A percentile compares a stretch with the other conserved stretches of the same genome.
Evolutionary conservation across 2,329 filamentous ascomycete genomes (phyloP).

Genomic region (Colletotrichum cereale): DNA sequence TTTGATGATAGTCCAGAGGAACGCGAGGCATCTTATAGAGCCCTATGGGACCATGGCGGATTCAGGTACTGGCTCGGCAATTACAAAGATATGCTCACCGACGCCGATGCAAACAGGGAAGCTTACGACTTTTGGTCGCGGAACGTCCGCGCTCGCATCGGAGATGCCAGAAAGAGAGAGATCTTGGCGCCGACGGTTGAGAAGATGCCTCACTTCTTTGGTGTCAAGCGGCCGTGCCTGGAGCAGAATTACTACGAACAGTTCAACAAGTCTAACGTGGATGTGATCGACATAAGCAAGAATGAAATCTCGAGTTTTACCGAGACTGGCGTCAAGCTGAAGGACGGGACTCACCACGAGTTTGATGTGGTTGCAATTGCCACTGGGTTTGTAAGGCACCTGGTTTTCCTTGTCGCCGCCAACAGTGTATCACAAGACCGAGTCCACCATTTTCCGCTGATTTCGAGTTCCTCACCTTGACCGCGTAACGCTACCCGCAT

Average conservation of each 20-base stretch:
- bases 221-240: slow-evolving; percentile 62
- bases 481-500: not conserved
- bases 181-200: slow-evolving; percentile 61
- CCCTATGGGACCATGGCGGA: slow-evolving; percentile 63
- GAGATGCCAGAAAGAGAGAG: slow-evolving; percentile 61
- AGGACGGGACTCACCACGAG: slow-evolving; percentile 57
- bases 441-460: too few species aligned
- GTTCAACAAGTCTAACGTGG: slow-evolving; percentile 58
- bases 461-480: not conserved
- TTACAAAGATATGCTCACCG: slow-evolving; percentile 65
- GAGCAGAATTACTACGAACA: slow-evolving; percentile 61
- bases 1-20: slow-evolving; percentile 66
- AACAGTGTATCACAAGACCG: too few species aligned
- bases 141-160: slow-evolving; percentile 63
- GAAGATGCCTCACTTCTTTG: slow-evolving; percentile 66
- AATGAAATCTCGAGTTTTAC: slow-evolving; percentile 57
- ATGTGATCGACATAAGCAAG: slow-evolving; percentile 56
- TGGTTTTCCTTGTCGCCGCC: not conserved
- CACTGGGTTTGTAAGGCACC: slow-evolving; percentile 58
- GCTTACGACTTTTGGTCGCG: slow-evolving; percentile 68
- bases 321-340: slow-evolving; percentile 55
- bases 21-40: slow-evolving; percentile 62
- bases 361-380: slow-evolving; percentile 60
- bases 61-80: slow-evolving; percentile 66
- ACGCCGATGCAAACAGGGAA: slow-evolving; percentile 62